Percentiles rank a stretch among this genome's conserved stretches.
These are phyloP conservation scores for Theobroma cacao DNA, from an alignment of 345 rosid species.

Conservation along the genomic window DNA sequence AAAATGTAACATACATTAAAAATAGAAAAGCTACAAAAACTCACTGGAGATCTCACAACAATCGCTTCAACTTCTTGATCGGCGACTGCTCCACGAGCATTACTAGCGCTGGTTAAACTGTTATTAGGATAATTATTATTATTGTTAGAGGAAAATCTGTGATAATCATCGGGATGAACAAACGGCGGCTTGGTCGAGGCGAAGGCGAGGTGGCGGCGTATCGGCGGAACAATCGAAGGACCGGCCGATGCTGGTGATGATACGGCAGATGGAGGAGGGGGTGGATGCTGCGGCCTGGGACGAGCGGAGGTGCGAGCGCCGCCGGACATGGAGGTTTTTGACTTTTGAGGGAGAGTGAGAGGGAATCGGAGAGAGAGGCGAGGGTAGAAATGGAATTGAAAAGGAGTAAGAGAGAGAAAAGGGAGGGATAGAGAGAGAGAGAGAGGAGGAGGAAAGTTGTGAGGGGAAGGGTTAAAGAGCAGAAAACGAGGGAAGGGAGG, in stretches of 20 bases:
- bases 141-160: slow-evolving; percentile 48
- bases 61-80: slow-evolving; percentile 64
- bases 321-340: slow-evolving; percentile 43
- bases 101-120: neutral
- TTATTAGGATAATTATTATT: neutral
- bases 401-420: slow-evolving; percentile 13
- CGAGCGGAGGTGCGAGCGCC: slow-evolving; percentile 45
- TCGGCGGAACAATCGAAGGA: slow-evolving; percentile 62
- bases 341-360: neutral
- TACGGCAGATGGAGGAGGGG: slow-evolving; percentile 28
- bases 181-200: slow-evolving; percentile 77
- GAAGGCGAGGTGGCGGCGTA: slow-evolving; percentile 69
- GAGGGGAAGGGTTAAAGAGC: slow-evolving; percentile 23
- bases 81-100: slow-evolving; percentile 19
- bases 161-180: slow-evolving; percentile 59
- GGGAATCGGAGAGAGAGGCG: neutral
- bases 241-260: slow-evolving; percentile 23
- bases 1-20: neutral
- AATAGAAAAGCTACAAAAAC: slow-evolving; percentile 15
- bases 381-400: slow-evolving; percentile 7
- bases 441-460: slow-evolving; percentile 9
- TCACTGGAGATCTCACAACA: slow-evolving; percentile 78
- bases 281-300: slow-evolving; percentile 33
- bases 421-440: slow-evolving; percentile 27
- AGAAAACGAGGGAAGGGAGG: slow-evolving; percentile 75